Evolutionary conservation across 1,284 basidiomycete genomes (phyloP), one percentile per base, ranked within the genome.

Genomic region (Volvariella surrecta): DNA sequence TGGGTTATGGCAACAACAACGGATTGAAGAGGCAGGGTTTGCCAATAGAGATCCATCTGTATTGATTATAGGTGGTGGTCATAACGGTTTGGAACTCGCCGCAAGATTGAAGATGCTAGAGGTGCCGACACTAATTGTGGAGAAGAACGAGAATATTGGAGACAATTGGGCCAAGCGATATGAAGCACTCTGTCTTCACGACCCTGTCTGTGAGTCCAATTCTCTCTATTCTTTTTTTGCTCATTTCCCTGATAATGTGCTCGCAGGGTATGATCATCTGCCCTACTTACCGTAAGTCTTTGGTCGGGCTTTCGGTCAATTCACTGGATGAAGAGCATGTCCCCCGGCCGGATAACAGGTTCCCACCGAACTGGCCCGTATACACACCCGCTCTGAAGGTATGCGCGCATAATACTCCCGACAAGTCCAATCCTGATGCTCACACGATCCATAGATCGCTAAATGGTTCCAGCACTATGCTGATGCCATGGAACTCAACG

Each of bases 381-480:
- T 79, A 71, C 53, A 68, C 73, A 1, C 79, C 79, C 1, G 73
- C 76, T 10, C 58, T 58, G 17, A 77, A 78, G 64, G 72, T 73
- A 43, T 39, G 50, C 24, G 45, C n/a, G n/a, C n/a, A n/a, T n/a
- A n/a, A n/a, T n/a, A n/a, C n/a, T n/a, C n/a, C n/a, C n/a, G n/a
- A n/a, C n/a, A n/a, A 17, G 15, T 10, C 2, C 31, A 18, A 34
- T 19, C 37, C 9, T 19, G 43, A 15, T 11, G 20, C 31, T 17
- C 10, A 19, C 43, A 19, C 17, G 19, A 19, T 16, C 19, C 22
- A 15, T 40, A 82, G 73, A 64, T 85, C 15, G 82, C 76, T 2
- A 73, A 82, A 53, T 87, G 81, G 78, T 66, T 85, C 13, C 80
- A 86, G 55, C 60, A 63, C 39, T 87, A 83, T 55, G 81, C 75